Evolutionary conservation across 768 basidiomycete species (phyloP), one percentile per base, ranked within the genome.

Genomic region (Baorangia bicolor): DNA sequence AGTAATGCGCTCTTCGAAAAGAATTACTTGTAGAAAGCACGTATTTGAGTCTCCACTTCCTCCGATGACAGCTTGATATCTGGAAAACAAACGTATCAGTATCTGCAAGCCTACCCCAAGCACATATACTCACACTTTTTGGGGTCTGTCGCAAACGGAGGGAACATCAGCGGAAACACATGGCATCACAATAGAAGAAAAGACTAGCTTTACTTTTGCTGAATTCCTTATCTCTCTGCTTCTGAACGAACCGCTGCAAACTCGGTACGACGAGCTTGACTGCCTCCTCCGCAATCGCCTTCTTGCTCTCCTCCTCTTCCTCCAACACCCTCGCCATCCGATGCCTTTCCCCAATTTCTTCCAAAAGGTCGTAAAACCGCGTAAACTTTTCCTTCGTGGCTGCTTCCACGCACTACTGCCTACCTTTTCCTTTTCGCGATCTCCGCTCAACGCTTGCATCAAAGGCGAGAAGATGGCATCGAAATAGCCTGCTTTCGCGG

Each of bases 301-400:
- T 79, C 59, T 84, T 78, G 34, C 78, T 82, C 2, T 83, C 81
- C 18, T 73, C 74, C 60, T 92, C 90, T 44, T 90, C 90, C 55
- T 86, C 86, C 60, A 92, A 71, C 12, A 92, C 84, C 58, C 75
- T 78, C 42, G 84, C 85, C 40, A 88, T 67, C 57, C 79, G 77
- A 70, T 94, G 92, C 42, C 91, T 73, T 66, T 93, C 91, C 46
- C 84, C 75, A 21, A 90, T 80, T 64, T 92, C 92, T 28, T 93
- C 92, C 58, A 93, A 72, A 37, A 88, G 66, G 60, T 91, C 89
- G 60, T 87, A 93, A 72, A 94, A 94, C 53, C 84, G 76, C 31
- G 85, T 90, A 67, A 90, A 88, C 71, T 87, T 90, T 72, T 92
- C 91, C 73, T 93, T 93, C 16, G 82, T 82, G 4, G 82, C 83